Percentiles rank a stretch among this genome's conserved stretches.
Evolutionary conservation across 73 alveolate genomes (phyloP).

Genomic region (Effrenium voratum): DNA sequence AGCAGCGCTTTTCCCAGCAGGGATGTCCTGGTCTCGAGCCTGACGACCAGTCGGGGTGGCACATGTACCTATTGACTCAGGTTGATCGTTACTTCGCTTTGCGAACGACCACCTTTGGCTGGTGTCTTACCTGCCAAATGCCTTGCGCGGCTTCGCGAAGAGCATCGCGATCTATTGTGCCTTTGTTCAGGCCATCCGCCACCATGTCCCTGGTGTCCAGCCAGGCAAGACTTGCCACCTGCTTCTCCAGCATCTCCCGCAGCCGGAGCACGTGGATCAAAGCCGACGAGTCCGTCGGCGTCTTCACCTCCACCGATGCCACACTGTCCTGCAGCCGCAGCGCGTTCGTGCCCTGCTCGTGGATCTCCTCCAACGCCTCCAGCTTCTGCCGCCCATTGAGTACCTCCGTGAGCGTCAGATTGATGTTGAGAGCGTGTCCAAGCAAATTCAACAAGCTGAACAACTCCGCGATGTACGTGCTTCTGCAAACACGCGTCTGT

Average conservation of each 20-base stretch:
- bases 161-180: background rate
- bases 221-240: background rate
- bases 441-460: no score
- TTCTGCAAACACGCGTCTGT: background rate
- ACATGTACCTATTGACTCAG: no score
- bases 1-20: no score
- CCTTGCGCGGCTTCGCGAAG: background rate
- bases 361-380: background rate
- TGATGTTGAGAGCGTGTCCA: background rate
- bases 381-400: background rate
- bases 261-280: background rate
- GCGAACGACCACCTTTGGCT: no score
- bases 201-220: slow-evolving; percentile 5
- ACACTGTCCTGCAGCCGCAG: background rate
- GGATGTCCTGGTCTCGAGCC: no score
- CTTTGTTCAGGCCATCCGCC: background rate
- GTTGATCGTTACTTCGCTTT: no score
- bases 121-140: no score
- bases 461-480: slow-evolving; percentile 21
- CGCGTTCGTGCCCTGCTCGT: background rate
- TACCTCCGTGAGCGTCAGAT: background rate
- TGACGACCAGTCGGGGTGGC: no score
- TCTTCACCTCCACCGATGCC: background rate
- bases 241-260: background rate
- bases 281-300: background rate